A percentile compares a stretch with the other conserved stretches of the same genome.
These are phyloP conservation scores for Pseudogymnoascus sp. DNA, from an alignment of 2,329 filamentous ascomycete genomes.

Conservation along the genomic window DNA sequence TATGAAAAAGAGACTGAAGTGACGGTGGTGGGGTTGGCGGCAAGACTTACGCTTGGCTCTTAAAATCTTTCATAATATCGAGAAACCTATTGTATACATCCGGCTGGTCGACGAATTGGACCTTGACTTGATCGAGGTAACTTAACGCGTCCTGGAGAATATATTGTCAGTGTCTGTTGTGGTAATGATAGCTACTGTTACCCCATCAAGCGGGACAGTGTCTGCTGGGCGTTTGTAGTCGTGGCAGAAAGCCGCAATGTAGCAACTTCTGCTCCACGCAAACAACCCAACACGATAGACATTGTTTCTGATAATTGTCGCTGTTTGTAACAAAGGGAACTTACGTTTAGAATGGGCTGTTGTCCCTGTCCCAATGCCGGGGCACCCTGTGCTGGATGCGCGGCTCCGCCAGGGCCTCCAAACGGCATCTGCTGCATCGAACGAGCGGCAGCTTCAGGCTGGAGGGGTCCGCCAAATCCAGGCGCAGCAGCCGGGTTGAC, in stretches of 20 bases:
- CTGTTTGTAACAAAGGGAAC: constrained; percentile 24
- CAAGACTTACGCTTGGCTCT: constrained; percentile 76
- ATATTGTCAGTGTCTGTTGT: not conserved
- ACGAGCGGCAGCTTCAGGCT: constrained; percentile 36
- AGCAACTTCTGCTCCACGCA: not conserved
- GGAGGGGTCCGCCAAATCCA: constrained; percentile 60
- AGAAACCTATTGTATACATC: constrained; percentile 96
- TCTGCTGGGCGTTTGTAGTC: not conserved
- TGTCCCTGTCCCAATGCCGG: constrained; percentile 65
- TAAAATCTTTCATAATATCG: constrained; percentile 99
- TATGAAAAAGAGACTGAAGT: constrained; percentile 15
- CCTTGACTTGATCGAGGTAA: constrained; percentile 96
- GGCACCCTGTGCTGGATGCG: constrained; percentile 26
- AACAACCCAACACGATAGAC: not conserved
- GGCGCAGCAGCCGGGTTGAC: constrained; percentile 53
- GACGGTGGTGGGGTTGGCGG: not conserved
- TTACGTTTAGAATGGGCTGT: constrained; percentile 72
- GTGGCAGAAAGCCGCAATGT: not conserved
- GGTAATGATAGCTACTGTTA: not conserved
- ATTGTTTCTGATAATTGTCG: not conserved
- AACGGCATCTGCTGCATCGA: constrained; percentile 58
- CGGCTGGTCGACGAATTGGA: constrained; percentile 92
- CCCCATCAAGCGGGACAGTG: not conserved
- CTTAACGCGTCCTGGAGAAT: constrained; percentile 65
- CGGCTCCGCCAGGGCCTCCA: constrained; percentile 35